Evolutionary conservation across 2,329 filamentous ascomycete species (phyloP), one percentile per base, ranked within the genome.

Genomic region (Aspergillus proliferans): DNA sequence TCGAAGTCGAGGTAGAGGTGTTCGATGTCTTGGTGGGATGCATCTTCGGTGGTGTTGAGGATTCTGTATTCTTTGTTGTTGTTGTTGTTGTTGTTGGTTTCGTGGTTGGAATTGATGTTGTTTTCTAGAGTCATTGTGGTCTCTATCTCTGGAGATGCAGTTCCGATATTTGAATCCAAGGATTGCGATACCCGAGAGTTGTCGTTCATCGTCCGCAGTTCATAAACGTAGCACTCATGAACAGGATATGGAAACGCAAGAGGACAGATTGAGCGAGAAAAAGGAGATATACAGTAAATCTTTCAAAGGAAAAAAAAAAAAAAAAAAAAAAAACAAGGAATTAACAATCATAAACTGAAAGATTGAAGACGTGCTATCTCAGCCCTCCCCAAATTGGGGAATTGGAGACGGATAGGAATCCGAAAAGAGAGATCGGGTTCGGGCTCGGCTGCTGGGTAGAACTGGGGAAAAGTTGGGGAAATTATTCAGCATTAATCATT

Each of bases 1-100:
- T 81, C 75, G 63, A 83, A 84, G 1, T 74, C 79, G 49, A 86
- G 67, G 58, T 84, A 84, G 21, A 76, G 72, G 62, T 79, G 79
- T 3, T 74, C 66, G 46, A 84, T 70, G 34, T 61, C 59, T 12
- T 47, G 47, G 5, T 48, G 47, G 30, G 24, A 30, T 30, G 10
- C 26, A 26, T 45, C 39, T 34, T 28, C 30, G 14, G 26, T 38
- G 8, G 36, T 22, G 18, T 47, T 19, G 6, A 19, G 38, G 7
- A 22, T 22, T 5, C 3, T 4, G 22, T 22, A 22, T 22, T 22
- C 22, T 22, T 22, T 22, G 22, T 22, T 22, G 6, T 22, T 22
- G 22, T 22, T 22, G 22, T 22, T 22, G 22, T 22, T 22, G 6
- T 22, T 22, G 22, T 22, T 22, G 22, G 22, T 22, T 22, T 22